Evolutionary conservation across 2,329 filamentous ascomycete genomes (phyloP), one percentile per base, ranked within the genome.

Genomic region (Fusarium algeriense): DNA sequence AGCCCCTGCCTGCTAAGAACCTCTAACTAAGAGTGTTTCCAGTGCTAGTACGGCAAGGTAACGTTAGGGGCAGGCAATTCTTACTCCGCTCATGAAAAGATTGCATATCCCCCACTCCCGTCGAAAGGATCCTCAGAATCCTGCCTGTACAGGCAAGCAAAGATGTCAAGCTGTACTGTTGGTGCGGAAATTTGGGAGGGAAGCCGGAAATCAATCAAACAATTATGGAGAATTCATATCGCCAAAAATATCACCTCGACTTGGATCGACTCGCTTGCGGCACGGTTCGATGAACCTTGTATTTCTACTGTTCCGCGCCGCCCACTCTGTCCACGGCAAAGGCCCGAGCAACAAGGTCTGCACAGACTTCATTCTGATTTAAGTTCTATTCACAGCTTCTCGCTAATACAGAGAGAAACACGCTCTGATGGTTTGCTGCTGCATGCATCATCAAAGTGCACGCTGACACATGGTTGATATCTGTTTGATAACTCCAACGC

Each of bases 1-100:
- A 65, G 62, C 64, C 64, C 64, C 64, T 66, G 62, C 43, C 48
- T 64, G 62, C 54, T 59, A 17, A 53, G 55, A 53, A 50, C 35
- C 52, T 52, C 30, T 7, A 30, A 40, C 52, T 45, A 54, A 44
- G 50, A 38, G 32, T 43, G 56, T 37, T 59, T 43, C 14, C 20
- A 34, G 34, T 45, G 58, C 50, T 54, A 34, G 50, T 30, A 26
- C 19, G 26, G 40, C 20, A 44, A 26, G 20, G 52, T 28, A 35
- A 35, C 50, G 40, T 53, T 63, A 53, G 60, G 60, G 60, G 58
- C n/a, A 28, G 32, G 32, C 26, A 20, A 46, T 20, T 43, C 40
- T 43, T 32, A 50, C 45, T 50, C 35, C 35, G 56, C 66, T 69
- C 37, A 61, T 30, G 23, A 62, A 28, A 46, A 26, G 17, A 46